Evolutionary conservation across 352 stramenopile genomes (phyloP).

Genomic region (Pythium utonaiense): DNA sequence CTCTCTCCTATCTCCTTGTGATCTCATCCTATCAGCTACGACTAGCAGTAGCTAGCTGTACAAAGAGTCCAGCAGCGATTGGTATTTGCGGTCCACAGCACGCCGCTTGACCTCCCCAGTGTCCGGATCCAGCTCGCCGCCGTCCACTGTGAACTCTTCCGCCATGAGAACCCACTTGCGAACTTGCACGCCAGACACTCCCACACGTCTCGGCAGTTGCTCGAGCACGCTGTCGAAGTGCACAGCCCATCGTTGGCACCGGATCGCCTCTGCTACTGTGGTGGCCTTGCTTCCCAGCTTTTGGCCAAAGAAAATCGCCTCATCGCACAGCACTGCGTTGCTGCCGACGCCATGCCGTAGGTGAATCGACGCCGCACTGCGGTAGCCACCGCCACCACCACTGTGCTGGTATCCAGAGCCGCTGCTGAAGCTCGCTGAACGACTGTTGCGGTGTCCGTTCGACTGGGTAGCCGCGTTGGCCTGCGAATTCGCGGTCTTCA

Average conservation of each 20-base stretch:
- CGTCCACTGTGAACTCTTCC: conserved; percentile 58
- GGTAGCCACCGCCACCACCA: background rate
- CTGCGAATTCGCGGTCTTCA: conserved; percentile 46
- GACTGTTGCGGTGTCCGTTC: background rate
- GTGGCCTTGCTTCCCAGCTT: conserved; percentile 25
- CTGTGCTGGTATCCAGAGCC: conserved; percentile 16
- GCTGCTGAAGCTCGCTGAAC: conserved; percentile 18
- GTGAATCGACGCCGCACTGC: background rate
- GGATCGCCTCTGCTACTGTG: conserved; percentile 60
- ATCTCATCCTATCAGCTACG: background rate
- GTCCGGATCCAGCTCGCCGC: conserved; percentile 66
- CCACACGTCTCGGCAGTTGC: conserved; percentile 35
- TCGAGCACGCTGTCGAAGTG: conserved; percentile 71
- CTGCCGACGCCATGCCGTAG: background rate
- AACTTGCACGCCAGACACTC: conserved; percentile 58
- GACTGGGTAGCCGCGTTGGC: background rate
- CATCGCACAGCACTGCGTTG: conserved; percentile 35
- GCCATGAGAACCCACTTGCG: conserved; percentile 83
- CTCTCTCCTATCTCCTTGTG: background rate
- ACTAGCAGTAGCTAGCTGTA: conserved; percentile 68
- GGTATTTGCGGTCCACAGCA: conserved; percentile 66
- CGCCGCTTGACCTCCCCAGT: conserved; percentile 56
- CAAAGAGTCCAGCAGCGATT: conserved; percentile 67
- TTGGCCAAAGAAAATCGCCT: conserved; percentile 29
- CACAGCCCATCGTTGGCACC: conserved; percentile 68